A percentile compares a stretch with the other conserved stretches of the same genome.
phyloP scores from a whole-genome alignment of 2,329 filamentous ascomycete genomes.

The Ophiostoma sp. region DNA sequence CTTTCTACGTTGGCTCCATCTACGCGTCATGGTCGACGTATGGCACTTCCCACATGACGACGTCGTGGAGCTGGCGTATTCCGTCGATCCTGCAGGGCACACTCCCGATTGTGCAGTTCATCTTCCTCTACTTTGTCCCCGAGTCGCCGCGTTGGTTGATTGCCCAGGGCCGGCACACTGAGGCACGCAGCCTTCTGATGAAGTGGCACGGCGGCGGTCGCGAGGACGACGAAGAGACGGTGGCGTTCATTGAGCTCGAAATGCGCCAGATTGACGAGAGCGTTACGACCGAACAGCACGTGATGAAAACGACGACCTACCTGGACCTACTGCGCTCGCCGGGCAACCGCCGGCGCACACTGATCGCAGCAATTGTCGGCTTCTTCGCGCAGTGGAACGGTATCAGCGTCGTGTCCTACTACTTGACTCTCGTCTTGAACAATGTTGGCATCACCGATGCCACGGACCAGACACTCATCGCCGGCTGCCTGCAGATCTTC shows the following conservation, averaged over 20 bases:
- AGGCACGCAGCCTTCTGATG: constrained; percentile 48
- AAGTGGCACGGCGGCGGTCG: background rate
- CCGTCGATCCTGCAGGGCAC: constrained; percentile 44
- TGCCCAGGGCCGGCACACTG: constrained; percentile 43
- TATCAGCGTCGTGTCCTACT: constrained; percentile 35
- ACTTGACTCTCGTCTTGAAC: constrained; percentile 40
- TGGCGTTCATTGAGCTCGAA: background rate
- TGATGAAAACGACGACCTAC: background rate
- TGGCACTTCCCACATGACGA: constrained; percentile 36
- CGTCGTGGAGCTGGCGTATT: constrained; percentile 38
- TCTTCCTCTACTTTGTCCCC: constrained; percentile 46
- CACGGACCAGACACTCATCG: constrained; percentile 35
- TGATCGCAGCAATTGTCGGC: constrained; percentile 24
- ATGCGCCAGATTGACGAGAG: constrained; percentile 12
- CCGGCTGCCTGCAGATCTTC: constrained; percentile 32
- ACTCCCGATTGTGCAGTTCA: constrained; percentile 47
- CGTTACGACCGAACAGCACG: background rate
- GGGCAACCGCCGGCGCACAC: constrained; percentile 24
- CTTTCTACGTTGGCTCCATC: constrained; percentile 12
- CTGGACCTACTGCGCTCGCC: background rate
- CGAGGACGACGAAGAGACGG: background rate
- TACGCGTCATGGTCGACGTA: constrained; percentile 46
- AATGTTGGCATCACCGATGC: constrained; percentile 38
- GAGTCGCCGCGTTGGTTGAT: constrained; percentile 56
- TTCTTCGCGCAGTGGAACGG: constrained; percentile 27